Conservation (phyloP, 352 stramenopile species). For the Phytopythium delawarense region DNA sequence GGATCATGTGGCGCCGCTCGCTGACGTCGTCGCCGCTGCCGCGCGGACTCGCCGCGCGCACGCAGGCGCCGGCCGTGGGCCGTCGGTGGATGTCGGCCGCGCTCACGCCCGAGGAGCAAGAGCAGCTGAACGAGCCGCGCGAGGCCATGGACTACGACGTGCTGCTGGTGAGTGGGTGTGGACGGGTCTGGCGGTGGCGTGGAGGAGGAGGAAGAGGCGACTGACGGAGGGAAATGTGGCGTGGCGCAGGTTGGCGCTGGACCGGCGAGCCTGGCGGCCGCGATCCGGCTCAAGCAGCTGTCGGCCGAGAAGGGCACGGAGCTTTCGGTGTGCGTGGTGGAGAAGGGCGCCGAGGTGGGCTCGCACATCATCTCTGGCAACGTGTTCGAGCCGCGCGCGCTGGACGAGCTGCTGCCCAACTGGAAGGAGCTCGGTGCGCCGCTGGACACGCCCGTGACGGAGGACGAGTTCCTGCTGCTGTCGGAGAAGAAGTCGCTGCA, state of each 20-base stretch:
- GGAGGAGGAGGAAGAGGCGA: not conserved
- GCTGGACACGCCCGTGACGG: conserved; percentile 90
- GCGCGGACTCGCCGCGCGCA: conserved; percentile 14
- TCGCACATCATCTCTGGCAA: conserved; percentile 99
- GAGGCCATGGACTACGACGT: conserved; percentile 99
- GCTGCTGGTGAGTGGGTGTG: conserved; percentile 91
- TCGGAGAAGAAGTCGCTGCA: conserved; percentile 82
- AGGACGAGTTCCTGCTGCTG: conserved; percentile 94
- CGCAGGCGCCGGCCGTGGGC: conserved; percentile 7
- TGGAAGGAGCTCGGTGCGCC: conserved; percentile 90
- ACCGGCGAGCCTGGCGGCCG: conserved; percentile 91
- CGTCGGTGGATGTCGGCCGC: conserved; percentile 34
- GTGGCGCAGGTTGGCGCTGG: conserved; percentile 57
- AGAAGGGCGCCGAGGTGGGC: conserved; percentile 96
- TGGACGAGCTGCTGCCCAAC: conserved; percentile 96
- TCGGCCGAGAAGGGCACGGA: conserved; percentile 92
- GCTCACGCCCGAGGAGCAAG: conserved; percentile 57
- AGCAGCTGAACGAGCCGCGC: conserved; percentile 68
- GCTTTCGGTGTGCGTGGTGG: conserved; percentile 93
- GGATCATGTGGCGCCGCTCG: conserved; percentile 36
- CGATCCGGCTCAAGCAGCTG: conserved; percentile 98
- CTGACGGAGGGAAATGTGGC: conserved; percentile 4
- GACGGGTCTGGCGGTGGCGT: conserved; percentile 10
- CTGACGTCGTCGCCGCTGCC: conserved; percentile 12
- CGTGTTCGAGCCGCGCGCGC: conserved; percentile 96